Evolutionary conservation across 164 flowering plant species (phyloP).

Genomic region (Umbilicus rupestris): DNA sequence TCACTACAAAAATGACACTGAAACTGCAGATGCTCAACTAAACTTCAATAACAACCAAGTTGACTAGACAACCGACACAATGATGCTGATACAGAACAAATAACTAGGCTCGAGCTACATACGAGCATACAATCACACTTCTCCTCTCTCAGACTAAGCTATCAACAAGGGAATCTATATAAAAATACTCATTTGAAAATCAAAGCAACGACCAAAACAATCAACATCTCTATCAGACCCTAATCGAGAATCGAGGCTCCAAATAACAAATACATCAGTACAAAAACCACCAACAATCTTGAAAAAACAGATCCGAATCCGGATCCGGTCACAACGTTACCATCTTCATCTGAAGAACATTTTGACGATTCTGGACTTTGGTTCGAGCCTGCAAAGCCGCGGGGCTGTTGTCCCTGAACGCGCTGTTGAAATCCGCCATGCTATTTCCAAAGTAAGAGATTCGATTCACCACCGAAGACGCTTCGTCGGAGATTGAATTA

Average conservation of each 20-base stretch:
- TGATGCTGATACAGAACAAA: no score
- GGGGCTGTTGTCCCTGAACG: slow-evolving; percentile 6
- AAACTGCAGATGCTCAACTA: no score
- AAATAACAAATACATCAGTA: no score
- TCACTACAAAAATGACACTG: no score
- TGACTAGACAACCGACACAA: no score
- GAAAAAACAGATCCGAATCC: not conserved
- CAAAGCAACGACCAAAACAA: not conserved
- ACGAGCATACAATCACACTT: no score
- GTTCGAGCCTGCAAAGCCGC: slow-evolving; percentile 6
- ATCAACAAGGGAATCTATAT: not conserved
- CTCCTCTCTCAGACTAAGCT: no score
- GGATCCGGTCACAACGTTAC: not conserved
- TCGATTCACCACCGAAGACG: not conserved
- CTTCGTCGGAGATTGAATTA: not conserved
- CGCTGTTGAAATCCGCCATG: slow-evolving; percentile 6
- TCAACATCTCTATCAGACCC: not conserved
- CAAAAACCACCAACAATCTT: no score
- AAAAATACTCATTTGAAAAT: not conserved
- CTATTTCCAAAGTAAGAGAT: not conserved
- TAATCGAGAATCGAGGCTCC: not conserved
- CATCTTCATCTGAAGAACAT: slow-evolving; percentile 2
- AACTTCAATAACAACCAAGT: no score
- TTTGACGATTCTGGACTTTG: slow-evolving; percentile 3
- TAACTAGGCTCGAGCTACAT: no score